Base-by-base conservation (phyloP, 2,329 filamentous ascomycete genomes). In the Stachybotrys chlorohalonatus region DNA sequence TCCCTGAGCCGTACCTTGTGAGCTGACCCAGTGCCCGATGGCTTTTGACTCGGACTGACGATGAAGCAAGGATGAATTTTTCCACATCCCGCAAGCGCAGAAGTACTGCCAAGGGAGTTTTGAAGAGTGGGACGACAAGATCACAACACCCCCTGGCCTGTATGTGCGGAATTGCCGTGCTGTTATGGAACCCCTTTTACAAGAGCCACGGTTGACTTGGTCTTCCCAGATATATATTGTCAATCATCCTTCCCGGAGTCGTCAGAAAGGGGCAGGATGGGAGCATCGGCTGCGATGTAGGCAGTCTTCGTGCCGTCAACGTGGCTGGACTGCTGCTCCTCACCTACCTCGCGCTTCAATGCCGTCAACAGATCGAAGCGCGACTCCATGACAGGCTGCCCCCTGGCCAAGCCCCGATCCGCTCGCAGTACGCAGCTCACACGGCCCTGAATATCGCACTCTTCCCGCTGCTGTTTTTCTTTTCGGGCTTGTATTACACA, bases 381-480 rank as follows among this genome's bases (percentile, higher is more conserved):
- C 67, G 75, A 11, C 69, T 75, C 2, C 55, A 62, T 7, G 57
- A 64, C 39, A 59, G 60, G 42, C 62, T 59, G 50, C 60, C 59
- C 7, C 51, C 53, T 36, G 56, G 16, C 31, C 60, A 32, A 15
- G 53, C 60, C 16, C 57, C 52, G 7, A 30, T 58, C 5, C 64
- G 70, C 24, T 77, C 76, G 0, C 54, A 69, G 36, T 74, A 76
- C 62, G 65, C 74, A 5, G 66, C 80, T 31, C 83, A 90, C 61
- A 84, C 83, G 0, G 87, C 86, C 3, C 65, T 94, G 60, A 96
- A 96, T 60, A 82, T 95, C 47, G 84, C 84, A 16, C 75, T 96
- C 0, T 96, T 97, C 58, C 94, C 94, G 0, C 83, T 92, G 0
- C 69, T 99, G 1, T 96, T 96, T 77, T 99, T 99, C 78, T 99